These are phyloP conservation scores for Hypericum perforatum DNA, from an alignment of 345 rosid species.

Conservation along the genomic window DNA sequence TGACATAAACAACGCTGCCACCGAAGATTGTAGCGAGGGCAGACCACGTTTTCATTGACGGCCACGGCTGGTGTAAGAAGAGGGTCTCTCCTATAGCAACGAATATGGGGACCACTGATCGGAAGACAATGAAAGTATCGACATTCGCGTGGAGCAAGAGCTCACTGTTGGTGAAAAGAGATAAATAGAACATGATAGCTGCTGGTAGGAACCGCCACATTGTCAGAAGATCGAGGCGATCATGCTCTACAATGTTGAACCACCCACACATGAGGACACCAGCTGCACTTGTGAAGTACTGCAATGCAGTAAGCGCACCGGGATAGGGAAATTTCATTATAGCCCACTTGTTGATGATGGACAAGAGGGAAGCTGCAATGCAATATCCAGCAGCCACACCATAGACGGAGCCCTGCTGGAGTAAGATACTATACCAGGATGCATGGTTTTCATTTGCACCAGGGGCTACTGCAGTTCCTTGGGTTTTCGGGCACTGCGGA, in stretches of 20 bases:
- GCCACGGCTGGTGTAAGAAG: conserved; percentile 85
- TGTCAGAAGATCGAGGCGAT: conserved; percentile 51
- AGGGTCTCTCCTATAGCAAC: conserved; percentile 89
- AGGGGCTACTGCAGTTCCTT: conserved; percentile 15
- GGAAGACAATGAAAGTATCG: conserved; percentile 92
- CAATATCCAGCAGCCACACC: conserved; percentile 91
- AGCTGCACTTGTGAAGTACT: conserved; percentile 79
- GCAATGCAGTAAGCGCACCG: conserved; percentile 86
- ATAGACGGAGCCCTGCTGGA: conserved; percentile 52
- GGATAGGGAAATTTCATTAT: conserved; percentile 95
- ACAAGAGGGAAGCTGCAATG: conserved; percentile 84
- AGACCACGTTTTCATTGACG: conserved; percentile 69
- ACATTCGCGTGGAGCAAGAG: conserved; percentile 94
- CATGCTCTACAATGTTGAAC: conserved; percentile 60
- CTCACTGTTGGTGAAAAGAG: conserved; percentile 93
- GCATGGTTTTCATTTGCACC: conserved; percentile 9
- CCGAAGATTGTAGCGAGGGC: conserved; percentile 73
- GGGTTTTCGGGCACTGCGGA: conserved; percentile 15
- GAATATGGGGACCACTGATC: conserved; percentile 81
- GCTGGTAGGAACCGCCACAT: conserved; percentile 97
- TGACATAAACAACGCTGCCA: conserved; percentile 76
- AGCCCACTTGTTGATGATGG: conserved; percentile 98
- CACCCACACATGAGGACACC: conserved; percentile 62
- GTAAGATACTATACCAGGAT: conserved; percentile 38
- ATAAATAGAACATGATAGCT: conserved; percentile 80